Evolutionary conservation across 208 protist genomes (phyloP), one percentile per base, ranked within the genome.

Genomic region (Crithidia thermophila): DNA sequence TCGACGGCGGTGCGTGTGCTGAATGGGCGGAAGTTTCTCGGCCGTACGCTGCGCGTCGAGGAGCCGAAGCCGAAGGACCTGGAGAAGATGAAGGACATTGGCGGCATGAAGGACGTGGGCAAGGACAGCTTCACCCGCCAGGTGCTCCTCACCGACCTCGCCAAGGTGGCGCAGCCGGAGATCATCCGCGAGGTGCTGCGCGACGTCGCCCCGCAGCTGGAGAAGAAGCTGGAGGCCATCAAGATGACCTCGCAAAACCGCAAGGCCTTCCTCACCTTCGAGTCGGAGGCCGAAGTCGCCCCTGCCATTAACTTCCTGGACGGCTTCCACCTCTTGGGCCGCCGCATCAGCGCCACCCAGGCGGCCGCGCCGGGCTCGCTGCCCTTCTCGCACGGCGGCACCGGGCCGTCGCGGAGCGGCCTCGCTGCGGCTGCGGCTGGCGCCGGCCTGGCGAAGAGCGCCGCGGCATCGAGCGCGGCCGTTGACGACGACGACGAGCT

Each of bases 211-310:
- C 93, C 90, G 47, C 83, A 94, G 75, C 77, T 96, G 55, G 87
- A 94, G 70, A 82, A 84, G 73, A 91, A 84, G 56, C 59, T 97
- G 18, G 85, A 95, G 60, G 76, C 81, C 8, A 87, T 97, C 55
- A 97, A 97, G 76, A 94, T 96, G 87, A 93, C 88, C n/a, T 90
- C 86, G 20, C 81, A 81, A 39, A 94, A 94, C 69, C 88, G 91
- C 43, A 96, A 96, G 68, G 91, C 91, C 10, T 96, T 96, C 67
- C 64, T 96, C 56, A 96, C 91, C 28, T 93, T 96, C 70, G 58
- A 64, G 61, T 62, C 79, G 53, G 70, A 84, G 56, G 82, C 74
- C 2, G 88, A 96, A 34, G 91, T 94, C 21, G 79, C 60, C 27
- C 46, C 84, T 8, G 88, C 88, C 18, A 79, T 96, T 30, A 67